phyloP scores from a whole-genome alignment of 345 rosid genomes.

The Xanthoceras sorbifolium region DNA sequence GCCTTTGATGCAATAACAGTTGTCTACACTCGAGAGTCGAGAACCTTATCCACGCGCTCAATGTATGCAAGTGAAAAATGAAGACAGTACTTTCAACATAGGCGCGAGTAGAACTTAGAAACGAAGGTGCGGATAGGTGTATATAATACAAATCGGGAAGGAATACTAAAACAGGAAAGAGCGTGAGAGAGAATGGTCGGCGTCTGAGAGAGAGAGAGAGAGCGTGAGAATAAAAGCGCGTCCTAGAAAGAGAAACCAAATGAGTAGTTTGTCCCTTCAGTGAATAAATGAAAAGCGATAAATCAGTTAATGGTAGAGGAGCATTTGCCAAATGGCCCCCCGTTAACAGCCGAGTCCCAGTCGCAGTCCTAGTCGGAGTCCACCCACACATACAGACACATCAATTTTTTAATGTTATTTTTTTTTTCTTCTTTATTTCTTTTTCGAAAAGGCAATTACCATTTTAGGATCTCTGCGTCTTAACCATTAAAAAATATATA shows the following conservation, averaged over 20 bases:
- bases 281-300: slow-evolving; percentile 37
- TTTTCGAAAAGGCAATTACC: too few relatives aligned
- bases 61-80: too few relatives aligned
- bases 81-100: too few relatives aligned
- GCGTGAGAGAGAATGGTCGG: slow-evolving; percentile 9
- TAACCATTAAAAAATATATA: too few relatives aligned
- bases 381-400: too few relatives aligned
- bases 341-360: slow-evolving; percentile 32
- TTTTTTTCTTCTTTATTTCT: neutral
- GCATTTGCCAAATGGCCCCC: neutral
- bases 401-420: too few relatives aligned
- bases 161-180: slow-evolving; percentile 32
- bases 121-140: neutral
- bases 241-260: slow-evolving; percentile 13
- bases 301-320: slow-evolving; percentile 12
- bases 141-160: neutral
- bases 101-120: neutral
- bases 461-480: too few relatives aligned
- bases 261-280: slow-evolving; percentile 19
- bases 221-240: slow-evolving; percentile 7
- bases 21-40: too few relatives aligned
- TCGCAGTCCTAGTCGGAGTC: slow-evolving; percentile 27
- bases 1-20: too few relatives aligned
- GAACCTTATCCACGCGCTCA: too few relatives aligned
- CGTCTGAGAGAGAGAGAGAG: neutral